Conservation (phyloP, 2,329 filamentous ascomycete species). For the Microdochium nivale region DNA sequence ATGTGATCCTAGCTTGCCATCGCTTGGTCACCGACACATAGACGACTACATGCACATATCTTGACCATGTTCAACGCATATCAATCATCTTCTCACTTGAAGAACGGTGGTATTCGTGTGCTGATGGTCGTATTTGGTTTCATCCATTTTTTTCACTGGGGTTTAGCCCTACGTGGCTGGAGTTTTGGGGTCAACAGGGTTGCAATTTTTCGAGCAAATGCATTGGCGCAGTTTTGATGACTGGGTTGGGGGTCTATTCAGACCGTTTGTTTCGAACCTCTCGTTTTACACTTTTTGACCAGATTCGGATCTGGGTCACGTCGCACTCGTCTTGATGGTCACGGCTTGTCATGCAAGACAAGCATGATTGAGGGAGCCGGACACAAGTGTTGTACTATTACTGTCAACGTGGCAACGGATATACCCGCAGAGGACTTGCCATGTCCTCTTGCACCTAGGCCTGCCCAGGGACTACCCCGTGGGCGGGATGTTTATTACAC, state of each 20-base stretch:
- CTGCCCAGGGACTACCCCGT: not conserved
- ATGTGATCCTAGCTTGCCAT: too few relatives aligned
- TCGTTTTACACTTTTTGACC: not conserved
- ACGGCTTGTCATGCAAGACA: not conserved
- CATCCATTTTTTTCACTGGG: not conserved
- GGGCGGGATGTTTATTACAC: not conserved
- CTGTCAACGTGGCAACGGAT: not conserved
- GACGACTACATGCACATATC: too few relatives aligned
- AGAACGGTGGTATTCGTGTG: too few relatives aligned
- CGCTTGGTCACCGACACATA: slow-evolving; percentile 3
- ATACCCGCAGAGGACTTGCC: not conserved
- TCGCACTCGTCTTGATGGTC: too few relatives aligned
- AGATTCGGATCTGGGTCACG: too few relatives aligned
- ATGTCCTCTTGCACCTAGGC: not conserved
- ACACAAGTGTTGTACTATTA: not conserved
- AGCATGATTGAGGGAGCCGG: not conserved
- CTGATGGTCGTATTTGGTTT: too few relatives aligned
- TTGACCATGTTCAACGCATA: too few relatives aligned
- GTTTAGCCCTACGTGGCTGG: not conserved
- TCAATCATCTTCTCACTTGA: too few relatives aligned
- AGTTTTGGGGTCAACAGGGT: not conserved
- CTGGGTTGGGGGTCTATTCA: not conserved
- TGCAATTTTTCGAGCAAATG: not conserved
- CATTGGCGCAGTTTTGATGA: not conserved
- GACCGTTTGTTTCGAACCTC: not conserved